These are phyloP conservation scores for Clavariopsis aquatica DNA, from an alignment of 495 filamentous ascomycete genomes.

Conservation along the genomic window DNA sequence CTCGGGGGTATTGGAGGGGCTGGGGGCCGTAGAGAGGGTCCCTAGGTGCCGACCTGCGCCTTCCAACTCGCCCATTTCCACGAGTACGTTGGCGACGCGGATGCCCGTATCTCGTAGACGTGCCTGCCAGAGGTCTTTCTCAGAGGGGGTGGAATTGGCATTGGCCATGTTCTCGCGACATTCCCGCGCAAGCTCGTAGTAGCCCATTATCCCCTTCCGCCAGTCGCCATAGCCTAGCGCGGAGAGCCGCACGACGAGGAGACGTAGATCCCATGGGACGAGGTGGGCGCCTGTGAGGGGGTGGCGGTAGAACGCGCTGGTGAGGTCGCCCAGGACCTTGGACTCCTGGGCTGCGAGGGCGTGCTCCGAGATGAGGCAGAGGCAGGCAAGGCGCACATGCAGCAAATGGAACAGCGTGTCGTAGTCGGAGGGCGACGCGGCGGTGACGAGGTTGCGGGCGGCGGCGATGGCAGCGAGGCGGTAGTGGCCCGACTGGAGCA, in stretches of 20 bases:
- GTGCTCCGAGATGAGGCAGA: conserved; percentile 69
- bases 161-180: conserved; percentile 56
- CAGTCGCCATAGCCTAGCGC: conserved; percentile 81
- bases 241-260: conserved; percentile 79
- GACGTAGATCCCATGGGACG: conserved; percentile 83
- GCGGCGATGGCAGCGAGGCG: conserved; percentile 73
- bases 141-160: conserved; percentile 35
- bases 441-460: conserved; percentile 62
- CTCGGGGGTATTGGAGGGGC: conserved; percentile 37
- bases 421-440: conserved; percentile 57
- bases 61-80: conserved; percentile 88
- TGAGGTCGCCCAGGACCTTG: conserved; percentile 78
- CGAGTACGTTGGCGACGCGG: conserved; percentile 72
- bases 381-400: conserved; percentile 79
- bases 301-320: conserved; percentile 62
- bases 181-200: conserved; percentile 84
- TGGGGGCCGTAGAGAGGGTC: conserved; percentile 43
- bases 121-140: conserved; percentile 61
- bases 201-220: conserved; percentile 78
- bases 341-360: conserved; percentile 81
- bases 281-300: conserved; percentile 51
- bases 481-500: conserved; percentile 63
- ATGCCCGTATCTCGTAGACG: conserved; percentile 75
- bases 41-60: conserved; percentile 71
- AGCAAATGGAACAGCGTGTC: conserved; percentile 71